phyloP scores from a whole-genome alignment of 345 rosid species.

The Mangifera indica region DNA sequence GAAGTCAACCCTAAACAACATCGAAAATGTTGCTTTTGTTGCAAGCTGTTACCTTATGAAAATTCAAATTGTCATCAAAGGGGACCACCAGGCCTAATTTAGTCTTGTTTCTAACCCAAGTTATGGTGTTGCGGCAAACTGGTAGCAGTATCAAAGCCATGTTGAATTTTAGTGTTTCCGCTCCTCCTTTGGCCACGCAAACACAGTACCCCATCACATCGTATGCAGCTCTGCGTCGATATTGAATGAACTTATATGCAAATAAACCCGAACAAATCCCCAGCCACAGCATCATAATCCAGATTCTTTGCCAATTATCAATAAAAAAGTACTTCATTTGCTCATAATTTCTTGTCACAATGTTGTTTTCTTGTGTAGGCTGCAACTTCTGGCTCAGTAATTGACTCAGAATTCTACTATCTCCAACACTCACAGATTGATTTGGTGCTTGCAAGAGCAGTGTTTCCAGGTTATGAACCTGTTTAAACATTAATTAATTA shows the following conservation, averaged over 20 bases:
- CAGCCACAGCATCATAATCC: conserved; percentile 77
- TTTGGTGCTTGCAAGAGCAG: conserved; percentile 72
- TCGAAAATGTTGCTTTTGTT: background rate
- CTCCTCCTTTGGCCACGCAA: conserved; percentile 82
- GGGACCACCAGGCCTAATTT: conserved; percentile 69
- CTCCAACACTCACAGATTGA: conserved; percentile 66
- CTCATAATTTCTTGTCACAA: conserved; percentile 39
- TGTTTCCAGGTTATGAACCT: conserved; percentile 72
- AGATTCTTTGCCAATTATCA: conserved; percentile 84
- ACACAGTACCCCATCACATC: conserved; percentile 87
- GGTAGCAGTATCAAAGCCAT: conserved; percentile 84
- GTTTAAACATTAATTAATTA: conserved; percentile 8
- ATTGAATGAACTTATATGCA: conserved; percentile 68
- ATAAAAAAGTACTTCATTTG: conserved; percentile 55
- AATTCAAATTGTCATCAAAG: conserved; percentile 81
- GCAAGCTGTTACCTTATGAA: conserved; percentile 53
- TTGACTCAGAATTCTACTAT: conserved; percentile 70
- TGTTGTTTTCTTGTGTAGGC: conserved; percentile 64
- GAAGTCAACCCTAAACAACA: background rate
- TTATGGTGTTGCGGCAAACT: conserved; percentile 81
- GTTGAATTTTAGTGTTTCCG: conserved; percentile 82
- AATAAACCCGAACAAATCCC: conserved; percentile 61
- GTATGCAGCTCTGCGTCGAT: conserved; percentile 48
- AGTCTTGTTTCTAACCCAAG: conserved; percentile 90
- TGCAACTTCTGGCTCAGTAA: conserved; percentile 77